Evolutionary conservation across 78 protist species (phyloP).

Genomic region (Dictyostelium intermedium): DNA sequence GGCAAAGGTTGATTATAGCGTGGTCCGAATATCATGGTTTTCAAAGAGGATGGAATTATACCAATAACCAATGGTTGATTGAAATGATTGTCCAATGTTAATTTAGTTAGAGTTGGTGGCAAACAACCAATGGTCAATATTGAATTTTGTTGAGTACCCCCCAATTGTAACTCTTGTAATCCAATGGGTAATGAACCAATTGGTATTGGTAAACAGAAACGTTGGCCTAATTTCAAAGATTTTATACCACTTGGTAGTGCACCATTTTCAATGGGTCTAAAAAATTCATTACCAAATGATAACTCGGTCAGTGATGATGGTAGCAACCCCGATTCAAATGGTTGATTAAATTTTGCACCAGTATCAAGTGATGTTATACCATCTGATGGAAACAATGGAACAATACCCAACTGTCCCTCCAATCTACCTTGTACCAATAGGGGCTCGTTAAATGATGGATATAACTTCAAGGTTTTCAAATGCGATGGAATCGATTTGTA

Average conservation of each 20-base stretch:
- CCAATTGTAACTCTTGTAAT: background rate
- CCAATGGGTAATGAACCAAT: background rate
- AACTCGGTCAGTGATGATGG: background rate
- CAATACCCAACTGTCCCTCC: background rate
- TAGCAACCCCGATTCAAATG: background rate
- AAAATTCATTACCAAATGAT: background rate
- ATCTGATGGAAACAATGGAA: background rate
- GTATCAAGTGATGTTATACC: background rate
- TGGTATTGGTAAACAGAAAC: background rate
- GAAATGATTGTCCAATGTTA: background rate
- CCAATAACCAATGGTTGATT: background rate
- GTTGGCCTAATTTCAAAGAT: background rate
- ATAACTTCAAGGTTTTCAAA: background rate
- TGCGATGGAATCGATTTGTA: background rate
- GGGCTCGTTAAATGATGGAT: background rate
- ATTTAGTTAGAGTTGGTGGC: background rate
- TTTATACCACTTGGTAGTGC: background rate
- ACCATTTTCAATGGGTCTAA: background rate
- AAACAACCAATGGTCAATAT: background rate
- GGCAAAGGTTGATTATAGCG: background rate
- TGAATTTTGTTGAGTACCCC: background rate
- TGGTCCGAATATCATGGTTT: background rate
- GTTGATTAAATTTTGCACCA: background rate
- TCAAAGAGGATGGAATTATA: background rate
- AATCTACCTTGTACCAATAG: background rate